Evolutionary conservation across 1,284 basidiomycete genomes (phyloP).

Genomic region (Boletus mariae): DNA sequence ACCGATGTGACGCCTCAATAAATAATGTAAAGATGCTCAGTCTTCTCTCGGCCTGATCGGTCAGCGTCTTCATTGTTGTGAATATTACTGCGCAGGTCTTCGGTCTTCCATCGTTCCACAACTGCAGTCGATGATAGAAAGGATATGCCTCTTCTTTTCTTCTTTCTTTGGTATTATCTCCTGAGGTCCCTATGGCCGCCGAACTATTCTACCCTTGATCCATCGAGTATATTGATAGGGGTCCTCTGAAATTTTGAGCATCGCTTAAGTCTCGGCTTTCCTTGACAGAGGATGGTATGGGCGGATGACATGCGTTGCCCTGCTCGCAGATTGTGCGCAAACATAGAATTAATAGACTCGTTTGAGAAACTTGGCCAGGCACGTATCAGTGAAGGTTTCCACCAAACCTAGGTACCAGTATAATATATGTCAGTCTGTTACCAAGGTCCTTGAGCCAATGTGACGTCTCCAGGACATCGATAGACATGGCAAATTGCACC

Average conservation of each 20-base stretch:
- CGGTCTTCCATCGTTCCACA: constrained; percentile 6
- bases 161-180: neutral
- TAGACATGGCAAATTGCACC: neutral
- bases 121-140: neutral
- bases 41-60: neutral
- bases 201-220: neutral
- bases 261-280: neutral
- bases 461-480: constrained; percentile 1
- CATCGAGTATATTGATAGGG: neutral
- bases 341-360: neutral
- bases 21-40: neutral
- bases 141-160: neutral
- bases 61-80: constrained; percentile 5
- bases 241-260: neutral
- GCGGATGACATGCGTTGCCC: neutral
- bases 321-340: neutral
- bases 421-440: constrained; percentile 4
- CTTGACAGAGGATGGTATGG: neutral
- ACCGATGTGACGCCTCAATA: constrained; percentile 9
- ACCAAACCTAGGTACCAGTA: constrained; percentile 13
- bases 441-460: neutral
- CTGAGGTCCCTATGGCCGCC: neutral
- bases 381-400: constrained; percentile 9
- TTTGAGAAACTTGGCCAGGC: constrained; percentile 6
- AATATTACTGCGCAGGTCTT: constrained; percentile 3